phyloP scores from a whole-genome alignment of 371 early-diverging fungal genomes.

The Blastocladiella emersonii region DNA sequence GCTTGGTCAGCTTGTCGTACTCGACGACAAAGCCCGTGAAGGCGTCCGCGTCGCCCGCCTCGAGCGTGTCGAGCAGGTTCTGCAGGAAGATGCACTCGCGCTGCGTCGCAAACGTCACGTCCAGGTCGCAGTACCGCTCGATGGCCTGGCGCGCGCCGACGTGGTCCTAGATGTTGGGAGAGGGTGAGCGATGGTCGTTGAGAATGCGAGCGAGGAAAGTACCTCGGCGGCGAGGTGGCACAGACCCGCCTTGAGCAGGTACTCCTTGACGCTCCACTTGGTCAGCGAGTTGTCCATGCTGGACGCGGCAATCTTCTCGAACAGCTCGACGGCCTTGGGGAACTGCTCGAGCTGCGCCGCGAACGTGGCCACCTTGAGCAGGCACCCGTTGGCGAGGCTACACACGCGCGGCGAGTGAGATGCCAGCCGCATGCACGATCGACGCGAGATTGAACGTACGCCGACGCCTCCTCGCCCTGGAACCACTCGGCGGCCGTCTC shows the following conservation, averaged over 20 bases:
- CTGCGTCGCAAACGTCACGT: constrained; percentile 64
- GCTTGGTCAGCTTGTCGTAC: constrained; percentile 70
- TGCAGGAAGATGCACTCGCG: constrained; percentile 73
- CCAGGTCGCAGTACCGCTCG: constrained; percentile 67
- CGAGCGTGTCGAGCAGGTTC: constrained; percentile 56
- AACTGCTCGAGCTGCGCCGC: constrained; percentile 82
- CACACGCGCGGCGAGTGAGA: neutral
- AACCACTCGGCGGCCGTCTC: constrained; percentile 84
- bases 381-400: constrained; percentile 75
- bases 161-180: constrained; percentile 35
- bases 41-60: constrained; percentile 57
- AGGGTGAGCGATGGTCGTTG: neutral
- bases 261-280: constrained; percentile 87
- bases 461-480: constrained; percentile 70
- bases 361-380: constrained; percentile 78
- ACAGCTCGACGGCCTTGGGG: constrained; percentile 68
- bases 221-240: constrained; percentile 64
- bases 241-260: constrained; percentile 84
- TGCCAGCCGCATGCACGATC: neutral
- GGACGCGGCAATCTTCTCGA: constrained; percentile 67
- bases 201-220: constrained; percentile 6
- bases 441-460: constrained; percentile 32
- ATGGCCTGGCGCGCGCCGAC: constrained; percentile 56
- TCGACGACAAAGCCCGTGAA: constrained; percentile 67
- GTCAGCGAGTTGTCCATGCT: constrained; percentile 76